Base-by-base conservation (phyloP, 225 moss, liverwort and hornwort species). In the Takakia lepidozioides region DNA sequence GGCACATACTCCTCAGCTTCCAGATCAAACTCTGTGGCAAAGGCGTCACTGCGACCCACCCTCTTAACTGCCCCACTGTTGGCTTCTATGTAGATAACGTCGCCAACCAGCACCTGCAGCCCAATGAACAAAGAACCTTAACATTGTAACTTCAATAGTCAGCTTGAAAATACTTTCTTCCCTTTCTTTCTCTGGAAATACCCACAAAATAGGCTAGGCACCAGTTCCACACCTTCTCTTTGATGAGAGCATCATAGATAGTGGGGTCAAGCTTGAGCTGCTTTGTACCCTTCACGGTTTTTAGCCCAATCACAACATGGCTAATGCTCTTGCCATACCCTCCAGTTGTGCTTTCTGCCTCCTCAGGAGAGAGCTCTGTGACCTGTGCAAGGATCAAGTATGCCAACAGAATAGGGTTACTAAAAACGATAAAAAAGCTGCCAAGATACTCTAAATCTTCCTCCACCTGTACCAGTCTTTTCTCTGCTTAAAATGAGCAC, bases 291-390 rank as follows among this genome's bases (percentile, higher is more conserved):
- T 95, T 90, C 40, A 95, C 87, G 19, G 90, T 95, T 77, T 95
- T 90, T 59, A 95, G 68, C 20, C 87, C 95, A 56, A 95, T 90
- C 40, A 90, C 86, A 29, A 95, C 82, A 64, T 87, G 90, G 60
- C 90, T 90, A 21, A 95, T 95, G 63, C 90, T 95, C 77, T 95
- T 95, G 49, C 90, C 90, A 70, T 90, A 86, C 40, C 90, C 95
- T 50, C 95, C 87, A 3, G 95, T 84, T 28, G 84, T 87, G 61
- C 87, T 95, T 71, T 95, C 95, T 64, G 74, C 85, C 78, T 87
- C 87, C 63, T 95, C 90, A 0, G 87, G 95, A 10, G 29, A 75
- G 24, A 95, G 75, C 75, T 95, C 84, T 6, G 95, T 95, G 40
- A 95, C 92, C 85, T 92, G 63, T 29, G 61, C 8, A 50, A 43